Base-by-base conservation (phyloP, 306 rosid genomes). In the Rubus parviflorus region DNA sequence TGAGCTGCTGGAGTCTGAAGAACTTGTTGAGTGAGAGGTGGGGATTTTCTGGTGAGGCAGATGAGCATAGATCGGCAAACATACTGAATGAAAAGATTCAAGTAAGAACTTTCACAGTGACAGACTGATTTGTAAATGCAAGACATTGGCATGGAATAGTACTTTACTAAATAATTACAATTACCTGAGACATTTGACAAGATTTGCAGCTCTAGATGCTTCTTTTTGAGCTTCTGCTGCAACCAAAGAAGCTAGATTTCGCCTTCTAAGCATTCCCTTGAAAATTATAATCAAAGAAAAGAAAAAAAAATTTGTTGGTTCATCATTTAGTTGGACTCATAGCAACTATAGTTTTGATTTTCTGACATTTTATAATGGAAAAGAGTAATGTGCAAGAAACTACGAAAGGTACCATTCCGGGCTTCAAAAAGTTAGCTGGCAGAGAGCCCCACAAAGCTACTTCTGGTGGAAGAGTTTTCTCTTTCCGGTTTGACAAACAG, bases 151-250 rank as follows among this genome's bases (percentile, higher is more conserved):
- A 52, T 71, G 47, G 16, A 30, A 2, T 70, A 4, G 7, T 30
- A 23, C 1, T 22, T 16, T 4, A 30, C 20, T 23, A 70, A 1
- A 13, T 58, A 47, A 41, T 4, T 62, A 15, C 8, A 7, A 11
- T 75, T 90, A 95, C 99, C 91, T 88, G 71, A 92, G 87, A 82
- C 96, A 90, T 85, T 79, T 92, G 81, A 91, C 88, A 58, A 89
- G 81, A 58, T 70, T 80, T 75, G 97, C 85, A 75, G 99, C 97
- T 54, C 83, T 84, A 19, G 85, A 75, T 77, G 96, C 96, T 84
- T 92, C 97, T 76, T 90, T 89, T 77, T 95, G 97, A 77, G 99
- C 98, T 86, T 92, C 96, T 82, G 81, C 68, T 68, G 84, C 90
- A 48, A 95, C 90, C 83, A 85, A 79, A 81, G 96, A 86, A n/a